Evolutionary conservation across 75 land plant species (phyloP).

Genomic region (Selaginella tamariscina): DNA sequence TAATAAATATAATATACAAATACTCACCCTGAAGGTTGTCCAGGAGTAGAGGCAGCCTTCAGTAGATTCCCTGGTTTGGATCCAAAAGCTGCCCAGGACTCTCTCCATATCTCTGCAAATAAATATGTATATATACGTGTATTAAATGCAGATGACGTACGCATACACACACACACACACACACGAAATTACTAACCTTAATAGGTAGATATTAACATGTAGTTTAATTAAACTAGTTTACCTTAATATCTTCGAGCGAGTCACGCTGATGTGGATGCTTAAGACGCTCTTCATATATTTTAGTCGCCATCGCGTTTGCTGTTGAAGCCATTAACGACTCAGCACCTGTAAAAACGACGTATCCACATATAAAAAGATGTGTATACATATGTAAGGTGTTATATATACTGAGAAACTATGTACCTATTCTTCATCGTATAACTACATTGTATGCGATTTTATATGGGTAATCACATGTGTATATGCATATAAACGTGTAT

Average conservation of each 20-base stretch:
- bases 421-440: no score
- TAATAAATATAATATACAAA: neutral
- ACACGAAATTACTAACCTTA: no score
- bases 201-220: no score
- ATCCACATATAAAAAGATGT: constrained; percentile 39
- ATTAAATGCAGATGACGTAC: no score
- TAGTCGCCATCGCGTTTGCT: constrained; percentile 79
- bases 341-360: constrained; percentile 38
- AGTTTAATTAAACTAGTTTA: no score
- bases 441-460: no score
- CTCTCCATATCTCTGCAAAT: constrained; percentile 58
- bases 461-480: no score
- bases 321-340: constrained; percentile 35
- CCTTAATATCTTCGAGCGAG: constrained; percentile 43
- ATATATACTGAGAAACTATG: no score
- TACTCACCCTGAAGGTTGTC: constrained; percentile 39
- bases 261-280: constrained; percentile 77
- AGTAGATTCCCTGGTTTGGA: constrained; percentile 40
- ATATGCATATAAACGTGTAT: no score
- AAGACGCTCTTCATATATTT: constrained; percentile 79
- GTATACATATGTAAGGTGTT: no score
- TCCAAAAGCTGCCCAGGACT: constrained; percentile 39
- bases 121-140: no score
- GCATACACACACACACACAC: no score
- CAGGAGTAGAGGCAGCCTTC: constrained; percentile 34